A percentile compares a stretch with the other conserved stretches of the same genome.
phyloP scores from a whole-genome alignment of 148 eudicot genomes.

The Amaranthus palmeri region DNA sequence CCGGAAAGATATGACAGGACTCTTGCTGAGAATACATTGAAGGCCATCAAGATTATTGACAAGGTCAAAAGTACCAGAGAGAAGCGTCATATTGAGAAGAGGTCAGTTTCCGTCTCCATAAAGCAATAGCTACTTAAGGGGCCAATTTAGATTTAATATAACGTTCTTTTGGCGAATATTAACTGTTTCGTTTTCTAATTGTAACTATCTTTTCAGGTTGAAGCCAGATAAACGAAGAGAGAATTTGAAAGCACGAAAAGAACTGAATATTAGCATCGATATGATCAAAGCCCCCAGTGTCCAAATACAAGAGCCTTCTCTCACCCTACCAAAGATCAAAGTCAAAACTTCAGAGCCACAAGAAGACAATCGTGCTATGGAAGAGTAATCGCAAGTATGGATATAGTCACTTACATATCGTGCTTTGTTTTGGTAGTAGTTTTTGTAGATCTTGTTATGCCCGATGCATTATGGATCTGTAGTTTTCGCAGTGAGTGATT shows the following conservation, averaged over 20 bases:
- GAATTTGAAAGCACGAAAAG: slow-evolving; percentile 26
- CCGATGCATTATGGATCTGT: neutral
- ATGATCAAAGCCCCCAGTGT: slow-evolving; percentile 55
- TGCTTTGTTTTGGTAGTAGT: neutral
- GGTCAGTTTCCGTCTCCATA: slow-evolving; percentile 36
- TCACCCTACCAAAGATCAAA: slow-evolving; percentile 47
- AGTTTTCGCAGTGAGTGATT: neutral
- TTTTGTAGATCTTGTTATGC: neutral
- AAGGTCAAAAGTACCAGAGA: slow-evolving; percentile 51
- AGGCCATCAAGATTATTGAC: slow-evolving; percentile 65
- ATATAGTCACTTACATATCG: neutral
- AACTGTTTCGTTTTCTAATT: neutral
- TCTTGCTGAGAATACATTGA: slow-evolving; percentile 49
- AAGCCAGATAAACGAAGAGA: slow-evolving; percentile 34
- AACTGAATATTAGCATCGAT: slow-evolving; percentile 44
- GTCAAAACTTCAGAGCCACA: slow-evolving; percentile 43
- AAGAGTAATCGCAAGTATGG: slow-evolving; percentile 40
- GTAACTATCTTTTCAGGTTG: slow-evolving; percentile 40
- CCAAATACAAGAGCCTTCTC: slow-evolving; percentile 36
- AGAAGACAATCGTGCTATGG: slow-evolving; percentile 56
- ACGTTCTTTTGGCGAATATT: neutral
- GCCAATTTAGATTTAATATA: neutral
- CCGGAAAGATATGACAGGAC: slow-evolving; percentile 93
- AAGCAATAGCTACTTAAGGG: neutral
- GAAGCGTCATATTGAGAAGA: slow-evolving; percentile 37